Base-by-base conservation (phyloP, 1,284 basidiomycete species). In the Takashimella koratensis region DNA sequence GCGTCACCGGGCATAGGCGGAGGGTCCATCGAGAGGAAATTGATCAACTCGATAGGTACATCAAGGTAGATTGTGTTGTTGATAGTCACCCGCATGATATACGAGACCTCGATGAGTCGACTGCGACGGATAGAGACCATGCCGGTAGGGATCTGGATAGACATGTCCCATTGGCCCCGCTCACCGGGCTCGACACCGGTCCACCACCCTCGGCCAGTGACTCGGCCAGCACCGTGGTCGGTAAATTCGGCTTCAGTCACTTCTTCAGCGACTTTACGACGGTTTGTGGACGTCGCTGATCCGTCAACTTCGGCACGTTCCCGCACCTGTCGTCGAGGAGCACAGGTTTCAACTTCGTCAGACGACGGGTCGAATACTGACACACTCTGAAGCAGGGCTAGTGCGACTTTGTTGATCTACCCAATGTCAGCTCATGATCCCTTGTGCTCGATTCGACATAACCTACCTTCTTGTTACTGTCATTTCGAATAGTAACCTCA, bases 161-260 rank as follows among this genome's bases (percentile, higher is more conserved):
- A 81, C 79, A 70, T 87, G 84, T 55, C 83, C 81, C 51, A 81
- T 69, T 70, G 67, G 16, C 70, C 73, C 2, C 79, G 77, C 60
- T 86, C 83, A 0, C 84, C 83, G 4, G 86, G 77, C 19, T 79
- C 77, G 5, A 93, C 83, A 6, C 90, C 90, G 2, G 84, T 80
- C 90, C 90, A 94, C 86, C 88, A 92, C 0, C 89, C 88, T 65
- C 85, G 86, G 4, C 87, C 86, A 39, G 88, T 91, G 4, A 87
- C 86, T 60, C 83, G 81, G 2, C 82, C 76, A 21, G 82, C 82
- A 44, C 81, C 80, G 53, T 86, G 81, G 11, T 84, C 83, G 26
- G 63, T 62, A 45, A 65, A 64, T 57, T 75, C 73, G 66, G 86
- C 84, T 64, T 86, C 83, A 23, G 91, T 79, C 1, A 78, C 76